Evolutionary conservation across 768 basidiomycete genomes (phyloP), one percentile per base, ranked within the genome.

Genomic region (Suillus plorans): DNA sequence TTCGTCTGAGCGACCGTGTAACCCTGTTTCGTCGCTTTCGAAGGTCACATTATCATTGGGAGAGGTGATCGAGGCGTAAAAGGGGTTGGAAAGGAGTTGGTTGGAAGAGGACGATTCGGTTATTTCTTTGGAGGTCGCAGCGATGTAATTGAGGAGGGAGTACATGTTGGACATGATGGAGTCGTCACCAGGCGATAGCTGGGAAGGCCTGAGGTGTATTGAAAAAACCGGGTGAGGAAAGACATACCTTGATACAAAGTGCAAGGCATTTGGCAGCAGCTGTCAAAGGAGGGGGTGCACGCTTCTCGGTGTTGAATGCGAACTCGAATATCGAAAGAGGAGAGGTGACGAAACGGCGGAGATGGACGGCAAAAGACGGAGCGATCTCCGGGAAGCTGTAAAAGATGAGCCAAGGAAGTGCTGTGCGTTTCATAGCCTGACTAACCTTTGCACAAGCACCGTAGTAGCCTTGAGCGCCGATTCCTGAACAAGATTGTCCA

Each of bases 91-190:
- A 60, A 79, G 72, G 64, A 81, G 64, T 60, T 84, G 80, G 10
- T 82, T 75, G 45, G 77, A 81, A 41, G 69, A 77, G 3, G 84
- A 79, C 58, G 72, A 78, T 59, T 90, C 90, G 42, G 83, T 83
- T 41, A 86, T 84, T 56, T 92, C 91, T 72, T 91, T 92, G 80
- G 88, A 90, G 3, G 93, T 89, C 4, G 91, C 88, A 2, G 92
- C 88, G 65, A 98, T 90, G 74, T 92, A 91, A 73, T 99, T 98
- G 65, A 99, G 83, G 14, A 99, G 85, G 5, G 97, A 97, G 75
- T 99, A 98, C 88, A 98, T 91, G 69, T 95, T 94, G 4, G 96
- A 98, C 86, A 95, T 89, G 73, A 92, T 84, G 44, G 95, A 84
- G 72, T 95, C 95, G 68, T 95, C 92, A 50, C 92, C 92, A 18